phyloP scores from a whole-genome alignment of 441 rosid genomes.

The Brassica balearica region DNA sequence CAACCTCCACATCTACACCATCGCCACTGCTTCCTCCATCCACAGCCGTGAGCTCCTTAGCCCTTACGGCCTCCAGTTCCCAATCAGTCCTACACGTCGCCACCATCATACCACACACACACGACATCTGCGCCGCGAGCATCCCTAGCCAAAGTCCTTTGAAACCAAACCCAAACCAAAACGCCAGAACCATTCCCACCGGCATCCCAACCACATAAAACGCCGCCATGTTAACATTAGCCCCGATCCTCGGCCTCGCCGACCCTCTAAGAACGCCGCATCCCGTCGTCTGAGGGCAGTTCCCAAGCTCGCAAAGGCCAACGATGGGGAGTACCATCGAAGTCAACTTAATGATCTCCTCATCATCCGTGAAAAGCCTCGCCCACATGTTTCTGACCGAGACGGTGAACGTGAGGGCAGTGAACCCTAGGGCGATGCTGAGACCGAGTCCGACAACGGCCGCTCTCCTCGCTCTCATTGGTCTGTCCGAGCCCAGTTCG shows the following conservation, averaged over 20 bases:
- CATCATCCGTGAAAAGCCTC: conserved; percentile 69
- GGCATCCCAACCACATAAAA: conserved; percentile 42
- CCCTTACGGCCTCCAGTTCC: conserved; percentile 38
- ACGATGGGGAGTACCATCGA: conserved; percentile 74
- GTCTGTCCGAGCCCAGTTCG: conserved; percentile 79
- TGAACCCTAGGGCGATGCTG: conserved; percentile 73
- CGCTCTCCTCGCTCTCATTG: conserved; percentile 69
- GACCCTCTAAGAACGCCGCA: conserved; percentile 90
- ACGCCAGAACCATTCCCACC: conserved; percentile 23
- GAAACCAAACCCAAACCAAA: conserved; percentile 36
- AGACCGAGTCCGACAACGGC: conserved; percentile 68
- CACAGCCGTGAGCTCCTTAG: conserved; percentile 36
- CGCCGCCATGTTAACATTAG: conserved; percentile 63
- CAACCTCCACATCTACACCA: conserved; percentile 27
- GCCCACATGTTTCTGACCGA: conserved; percentile 78
- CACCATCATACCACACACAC: conserved; percentile 41
- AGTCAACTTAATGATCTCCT: conserved; percentile 67
- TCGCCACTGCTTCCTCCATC: background rate
- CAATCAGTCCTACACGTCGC: conserved; percentile 35
- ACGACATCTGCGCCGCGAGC: conserved; percentile 41
- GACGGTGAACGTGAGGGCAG: conserved; percentile 63
- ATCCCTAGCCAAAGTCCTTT: conserved; percentile 45
- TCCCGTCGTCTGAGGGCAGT: conserved; percentile 93
- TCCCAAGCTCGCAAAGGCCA: conserved; percentile 90
- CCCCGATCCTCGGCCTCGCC: conserved; percentile 88